Percentiles rank a stretch among this genome's conserved stretches.
Evolutionary conservation across 2,329 filamentous ascomycete species (phyloP).

Genomic region (Penicillium oxalicum): DNA sequence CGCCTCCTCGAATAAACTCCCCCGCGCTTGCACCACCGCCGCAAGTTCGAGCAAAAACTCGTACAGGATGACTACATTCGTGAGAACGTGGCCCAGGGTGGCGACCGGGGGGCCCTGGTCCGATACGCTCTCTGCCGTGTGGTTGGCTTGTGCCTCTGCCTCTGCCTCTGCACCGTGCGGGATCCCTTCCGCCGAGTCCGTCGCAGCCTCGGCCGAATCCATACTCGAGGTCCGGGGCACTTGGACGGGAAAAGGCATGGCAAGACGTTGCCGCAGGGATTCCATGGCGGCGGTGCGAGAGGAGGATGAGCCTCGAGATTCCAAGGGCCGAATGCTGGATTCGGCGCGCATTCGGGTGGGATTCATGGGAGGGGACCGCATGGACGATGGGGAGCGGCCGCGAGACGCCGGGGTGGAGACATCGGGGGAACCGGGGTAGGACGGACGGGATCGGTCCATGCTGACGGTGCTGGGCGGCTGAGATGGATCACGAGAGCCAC

Average conservation of each 20-base stretch:
- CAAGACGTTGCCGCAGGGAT: conserved; percentile 30
- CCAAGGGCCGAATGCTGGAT: conserved; percentile 14
- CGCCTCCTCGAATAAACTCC: conserved; percentile 70
- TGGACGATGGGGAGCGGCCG: conserved; percentile 14
- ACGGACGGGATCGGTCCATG: conserved; percentile 15
- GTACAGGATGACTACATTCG: conserved; percentile 72
- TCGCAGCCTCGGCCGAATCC: conserved; percentile 4
- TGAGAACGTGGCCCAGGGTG: conserved; percentile 71
- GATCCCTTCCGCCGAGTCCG: conserved; percentile 11
- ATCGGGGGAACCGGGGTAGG: conserved; percentile 18
- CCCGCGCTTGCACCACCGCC: conserved; percentile 67
- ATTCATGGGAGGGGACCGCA: conserved; percentile 4
- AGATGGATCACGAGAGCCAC: conserved; percentile 18
- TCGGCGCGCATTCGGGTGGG: conserved; percentile 23
- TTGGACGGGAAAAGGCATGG: conserved; percentile 25
- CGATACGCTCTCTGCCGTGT: conserved; percentile 5
- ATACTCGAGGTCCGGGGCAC: background rate
- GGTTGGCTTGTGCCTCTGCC: conserved; percentile 9
- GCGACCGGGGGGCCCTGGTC: conserved; percentile 43
- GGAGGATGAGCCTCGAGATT: conserved; percentile 22
- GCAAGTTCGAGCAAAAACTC: conserved; percentile 74
- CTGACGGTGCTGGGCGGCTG: conserved; percentile 16
- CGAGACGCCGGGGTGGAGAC: conserved; percentile 10
- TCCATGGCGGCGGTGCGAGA: conserved; percentile 24
- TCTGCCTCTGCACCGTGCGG: conserved; percentile 17